These are phyloP conservation scores for Furcasterigmium sp. DNA, from an alignment of 2,329 filamentous ascomycete species.

Conservation along the genomic window DNA sequence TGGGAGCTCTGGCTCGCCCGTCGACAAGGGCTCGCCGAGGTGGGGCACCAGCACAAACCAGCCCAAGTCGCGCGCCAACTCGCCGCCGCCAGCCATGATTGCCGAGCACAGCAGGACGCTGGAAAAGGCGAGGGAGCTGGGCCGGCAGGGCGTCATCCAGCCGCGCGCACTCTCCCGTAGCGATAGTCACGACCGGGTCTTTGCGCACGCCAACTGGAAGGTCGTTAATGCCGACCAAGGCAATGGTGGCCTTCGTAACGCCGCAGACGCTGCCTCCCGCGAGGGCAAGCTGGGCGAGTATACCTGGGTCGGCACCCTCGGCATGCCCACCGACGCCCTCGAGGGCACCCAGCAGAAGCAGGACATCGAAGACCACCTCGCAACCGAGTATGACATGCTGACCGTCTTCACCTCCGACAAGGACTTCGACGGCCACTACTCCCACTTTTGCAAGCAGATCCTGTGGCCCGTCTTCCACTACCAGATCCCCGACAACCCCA, in stretches of 20 bases:
- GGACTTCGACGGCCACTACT: slow-evolving; percentile 91
- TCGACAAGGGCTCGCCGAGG: slow-evolving; percentile 68
- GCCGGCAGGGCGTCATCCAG: slow-evolving; percentile 52
- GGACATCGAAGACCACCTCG: slow-evolving; percentile 77
- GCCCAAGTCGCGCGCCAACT: slow-evolving; percentile 68
- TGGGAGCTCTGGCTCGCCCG: slow-evolving; percentile 51
- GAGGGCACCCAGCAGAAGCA: slow-evolving; percentile 68
- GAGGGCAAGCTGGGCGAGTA: slow-evolving; percentile 67
- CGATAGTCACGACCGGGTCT: slow-evolving; percentile 63
- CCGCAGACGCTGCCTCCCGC: slow-evolving; percentile 70
- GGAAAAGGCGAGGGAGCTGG: slow-evolving; percentile 53
- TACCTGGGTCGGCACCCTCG: slow-evolving; percentile 87
- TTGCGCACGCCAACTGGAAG: slow-evolving; percentile 75
- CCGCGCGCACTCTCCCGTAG: slow-evolving; percentile 47
- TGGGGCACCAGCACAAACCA: slow-evolving; percentile 77
- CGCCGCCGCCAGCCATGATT: slow-evolving; percentile 70
- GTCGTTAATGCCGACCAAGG: slow-evolving; percentile 84
- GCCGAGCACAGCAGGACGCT: slow-evolving; percentile 59
- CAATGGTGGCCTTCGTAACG: slow-evolving; percentile 87
- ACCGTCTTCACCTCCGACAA: slow-evolving; percentile 84
- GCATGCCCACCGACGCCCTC: slow-evolving; percentile 88
- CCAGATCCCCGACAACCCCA: slow-evolving; percentile 94
- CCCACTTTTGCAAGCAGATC: slow-evolving; percentile 96
- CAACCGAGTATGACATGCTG: slow-evolving; percentile 76
- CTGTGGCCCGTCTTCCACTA: slow-evolving; percentile 98